Percentiles rank a stretch among this genome's conserved stretches.
phyloP scores from a whole-genome alignment of 1,284 basidiomycete genomes.

The Rhizoctonia solani region DNA sequence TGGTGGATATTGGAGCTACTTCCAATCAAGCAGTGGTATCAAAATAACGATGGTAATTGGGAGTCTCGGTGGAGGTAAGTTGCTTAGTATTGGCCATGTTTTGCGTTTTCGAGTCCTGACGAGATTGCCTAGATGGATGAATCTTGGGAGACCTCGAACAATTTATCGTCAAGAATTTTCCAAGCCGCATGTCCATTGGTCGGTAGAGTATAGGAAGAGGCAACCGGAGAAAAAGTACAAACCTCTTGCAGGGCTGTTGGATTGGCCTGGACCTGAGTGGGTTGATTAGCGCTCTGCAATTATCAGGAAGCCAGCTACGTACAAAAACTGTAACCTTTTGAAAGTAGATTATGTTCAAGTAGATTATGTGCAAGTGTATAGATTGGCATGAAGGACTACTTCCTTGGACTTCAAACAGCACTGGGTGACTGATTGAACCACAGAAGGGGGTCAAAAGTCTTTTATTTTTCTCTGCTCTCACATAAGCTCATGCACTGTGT shows the following conservation, averaged over 20 bases:
- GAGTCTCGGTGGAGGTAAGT: slow-evolving; percentile 22
- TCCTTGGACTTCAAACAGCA: too few species aligned
- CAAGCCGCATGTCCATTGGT: slow-evolving; percentile 34
- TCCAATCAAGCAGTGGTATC: slow-evolving; percentile 33
- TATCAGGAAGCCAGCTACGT: too few species aligned
- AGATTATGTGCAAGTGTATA: too few species aligned
- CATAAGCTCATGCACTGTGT: too few species aligned
- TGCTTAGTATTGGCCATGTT: neutral
- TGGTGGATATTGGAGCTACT: slow-evolving; percentile 38
- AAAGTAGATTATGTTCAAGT: too few species aligned
- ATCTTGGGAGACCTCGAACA: slow-evolving; percentile 4
- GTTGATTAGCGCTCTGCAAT: too few species aligned
- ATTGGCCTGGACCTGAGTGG: slow-evolving; percentile 7
- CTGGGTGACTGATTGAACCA: too few species aligned
- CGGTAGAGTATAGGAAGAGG: slow-evolving; percentile 32
- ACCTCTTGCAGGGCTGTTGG: slow-evolving; percentile 33
- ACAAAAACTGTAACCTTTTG: too few species aligned
- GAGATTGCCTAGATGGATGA: neutral
- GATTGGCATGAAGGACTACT: too few species aligned
- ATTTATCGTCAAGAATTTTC: slow-evolving; percentile 24
- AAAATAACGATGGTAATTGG: slow-evolving; percentile 10
- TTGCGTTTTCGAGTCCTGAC: neutral
- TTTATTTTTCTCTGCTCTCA: too few species aligned
- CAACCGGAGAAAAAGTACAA: slow-evolving; percentile 32
- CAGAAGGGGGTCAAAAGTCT: too few species aligned